phyloP scores from a whole-genome alignment of 192 early-diverging fungal genomes.

The Cladochytrium replicatum region DNA sequence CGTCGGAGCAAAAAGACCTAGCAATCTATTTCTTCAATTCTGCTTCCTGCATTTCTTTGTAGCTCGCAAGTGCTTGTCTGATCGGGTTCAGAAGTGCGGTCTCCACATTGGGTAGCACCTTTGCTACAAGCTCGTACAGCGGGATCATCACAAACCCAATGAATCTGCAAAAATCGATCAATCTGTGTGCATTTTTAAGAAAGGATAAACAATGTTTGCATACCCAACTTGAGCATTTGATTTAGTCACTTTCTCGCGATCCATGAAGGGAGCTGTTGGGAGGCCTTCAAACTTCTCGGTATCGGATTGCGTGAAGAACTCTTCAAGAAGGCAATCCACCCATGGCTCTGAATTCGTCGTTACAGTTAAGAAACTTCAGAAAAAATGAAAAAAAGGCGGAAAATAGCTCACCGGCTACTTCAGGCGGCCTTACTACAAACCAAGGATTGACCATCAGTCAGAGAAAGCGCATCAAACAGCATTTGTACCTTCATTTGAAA shows the following conservation, averaged over 20 bases:
- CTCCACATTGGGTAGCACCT: constrained; percentile 38
- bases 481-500: constrained; percentile 52
- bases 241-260: constrained; percentile 44
- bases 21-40: constrained; percentile 9
- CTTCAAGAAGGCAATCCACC: constrained; percentile 43
- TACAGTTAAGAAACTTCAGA: not conserved
- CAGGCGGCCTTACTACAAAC: constrained; percentile 8
- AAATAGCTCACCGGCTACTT: constrained; percentile 11
- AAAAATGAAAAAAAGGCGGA: no score
- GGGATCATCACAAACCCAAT: constrained; percentile 50
- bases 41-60: constrained; percentile 30
- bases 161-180: constrained; percentile 15
- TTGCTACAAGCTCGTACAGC: constrained; percentile 37
- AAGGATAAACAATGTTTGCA: constrained; percentile 8
- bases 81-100: constrained; percentile 29
- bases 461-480: not conserved
- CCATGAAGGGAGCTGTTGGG: constrained; percentile 46
- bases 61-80: constrained; percentile 29
- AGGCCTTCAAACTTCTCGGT: constrained; percentile 39
- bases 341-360: constrained; percentile 27
- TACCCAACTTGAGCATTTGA: constrained; percentile 31
- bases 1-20: no score
- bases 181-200: not conserved
- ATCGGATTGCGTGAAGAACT: constrained; percentile 46
- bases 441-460: not conserved